Base-by-base conservation (phyloP, 1,284 basidiomycete genomes). In the Fistulina hepatica region DNA sequence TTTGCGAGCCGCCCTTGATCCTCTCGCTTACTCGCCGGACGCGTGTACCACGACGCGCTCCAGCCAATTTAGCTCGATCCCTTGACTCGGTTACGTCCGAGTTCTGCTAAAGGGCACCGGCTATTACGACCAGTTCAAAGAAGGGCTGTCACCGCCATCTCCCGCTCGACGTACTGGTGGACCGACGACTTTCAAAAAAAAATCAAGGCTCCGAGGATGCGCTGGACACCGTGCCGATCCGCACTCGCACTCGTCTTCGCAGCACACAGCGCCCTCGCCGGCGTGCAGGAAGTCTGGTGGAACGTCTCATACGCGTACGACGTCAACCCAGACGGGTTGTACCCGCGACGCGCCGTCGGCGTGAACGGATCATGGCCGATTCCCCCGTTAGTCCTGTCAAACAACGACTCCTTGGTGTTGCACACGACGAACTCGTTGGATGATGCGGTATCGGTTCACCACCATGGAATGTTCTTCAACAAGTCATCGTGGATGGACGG, bases 381-480 rank as follows among this genome's bases (percentile, higher is more conserved):
- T 2, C 90, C 90, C 4, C 76, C 86, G 0, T 61, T 92, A 43
- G 70, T 77, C 34, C 71, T 89, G n/a, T 69, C 68, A 45, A 70
- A 73, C 11, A 73, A 70, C 16, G 89, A 95, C 56, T 72, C 69
- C 0, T 65, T 93, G 23, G 47, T 81, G 19, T 65, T 95, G 0
- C 90, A 95, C 55, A 73, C 78, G 4, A 62, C 62, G 37, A 93
- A 92, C 58, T 73, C 70, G 2, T 60, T 93, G 34, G 73, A 80
- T 33, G 53, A 63, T 19, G 63, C 73, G 2, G 66, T 74, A 0
- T 71, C 80, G 4, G 61, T 90, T 15, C 89, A 93, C 56, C 80
- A 89, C 50, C 89, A 97, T 62, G 92, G 92, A 47, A 89, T 93
- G 82, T 90, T 77, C 63, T 92, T 94, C 66, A 92, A 91, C 59